Evolutionary conservation across 225 moss, liverwort and hornwort species (phyloP).

Genomic region (Ulota crispa): DNA sequence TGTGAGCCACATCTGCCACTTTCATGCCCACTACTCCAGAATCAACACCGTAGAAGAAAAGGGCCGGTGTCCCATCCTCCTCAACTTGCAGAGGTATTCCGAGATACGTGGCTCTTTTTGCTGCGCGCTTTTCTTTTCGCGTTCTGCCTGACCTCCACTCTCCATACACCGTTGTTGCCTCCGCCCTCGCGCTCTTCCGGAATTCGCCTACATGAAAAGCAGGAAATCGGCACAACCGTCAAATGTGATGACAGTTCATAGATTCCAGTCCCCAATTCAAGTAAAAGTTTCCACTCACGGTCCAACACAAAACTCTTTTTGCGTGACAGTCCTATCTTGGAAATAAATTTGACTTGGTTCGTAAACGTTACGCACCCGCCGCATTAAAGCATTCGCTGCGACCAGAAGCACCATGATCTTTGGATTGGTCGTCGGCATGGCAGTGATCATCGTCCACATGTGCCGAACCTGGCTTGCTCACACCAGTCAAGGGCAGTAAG

Average conservation of each 20-base stretch:
- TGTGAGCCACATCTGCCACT: conserved; percentile 66
- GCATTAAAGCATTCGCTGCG: conserved; percentile 1
- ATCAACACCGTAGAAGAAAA: conserved; percentile 79
- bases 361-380: conserved; percentile 27
- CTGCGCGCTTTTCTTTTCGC: conserved; percentile 72
- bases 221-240: conserved; percentile 7
- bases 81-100: conserved; percentile 63
- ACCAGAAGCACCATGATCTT: conserved; percentile 10
- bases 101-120: conserved; percentile 69
- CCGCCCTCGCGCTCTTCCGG: conserved; percentile 23
- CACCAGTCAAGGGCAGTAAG: conserved; percentile 65
- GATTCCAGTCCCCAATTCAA: neutral
- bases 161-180: conserved; percentile 39
- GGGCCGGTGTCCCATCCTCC: conserved; percentile 63
- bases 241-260: conserved; percentile 10
- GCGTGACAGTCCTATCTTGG: neutral
- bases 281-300: neutral
- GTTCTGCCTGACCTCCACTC: conserved; percentile 84
- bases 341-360: neutral
- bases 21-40: conserved; percentile 91
- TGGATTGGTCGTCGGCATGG: conserved; percentile 12
- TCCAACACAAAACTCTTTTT: neutral
- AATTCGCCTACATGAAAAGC: conserved; percentile 26
- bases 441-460: conserved; percentile 7
- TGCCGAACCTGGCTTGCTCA: conserved; percentile 1